Evolutionary conservation across 805 yeast species (phyloP).

Genomic region (Metschnikowia amazonensis): DNA sequence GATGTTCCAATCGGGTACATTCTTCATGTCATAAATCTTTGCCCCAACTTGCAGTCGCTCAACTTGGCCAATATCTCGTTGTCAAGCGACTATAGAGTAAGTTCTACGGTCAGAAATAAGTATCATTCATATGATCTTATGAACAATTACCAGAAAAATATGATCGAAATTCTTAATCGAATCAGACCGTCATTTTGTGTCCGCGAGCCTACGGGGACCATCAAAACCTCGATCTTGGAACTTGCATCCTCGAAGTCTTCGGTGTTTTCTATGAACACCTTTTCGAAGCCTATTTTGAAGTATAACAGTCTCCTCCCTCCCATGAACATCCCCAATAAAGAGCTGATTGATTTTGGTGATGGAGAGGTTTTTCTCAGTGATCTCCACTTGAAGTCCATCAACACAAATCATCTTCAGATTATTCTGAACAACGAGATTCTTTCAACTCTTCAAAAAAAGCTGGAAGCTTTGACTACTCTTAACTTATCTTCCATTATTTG

Average conservation of each 20-base stretch:
- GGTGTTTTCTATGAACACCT: constrained; percentile 24
- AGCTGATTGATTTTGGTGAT: constrained; percentile 17
- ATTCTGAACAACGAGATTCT: constrained; percentile 34
- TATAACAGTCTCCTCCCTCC: constrained; percentile 41
- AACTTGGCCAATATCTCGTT: constrained; percentile 61
- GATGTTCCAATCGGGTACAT: constrained; percentile 80
- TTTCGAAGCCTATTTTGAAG: constrained; percentile 29
- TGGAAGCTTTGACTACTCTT: constrained; percentile 30
- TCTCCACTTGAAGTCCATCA: constrained; percentile 38
- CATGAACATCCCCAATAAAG: constrained; percentile 21
- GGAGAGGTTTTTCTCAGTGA: constrained; percentile 38
- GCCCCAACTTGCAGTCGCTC: constrained; percentile 55
- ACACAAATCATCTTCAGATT: constrained; percentile 27
- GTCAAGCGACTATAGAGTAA: constrained; percentile 62
- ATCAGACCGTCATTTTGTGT: constrained; percentile 11
- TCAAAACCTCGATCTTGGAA: not conserved
- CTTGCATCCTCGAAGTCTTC: constrained; percentile 12
- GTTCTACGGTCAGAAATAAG: constrained; percentile 31
- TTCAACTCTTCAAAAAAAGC: constrained; percentile 6
- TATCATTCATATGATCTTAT: constrained; percentile 38
- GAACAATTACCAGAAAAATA: constrained; percentile 35
- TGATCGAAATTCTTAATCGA: constrained; percentile 23
- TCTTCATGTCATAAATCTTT: constrained; percentile 62
- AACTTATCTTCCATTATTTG: constrained; percentile 46
- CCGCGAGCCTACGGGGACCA: not conserved